Evolutionary conservation across 2,329 filamentous ascomycete species (phyloP).

Genomic region (Metarhizium humberi): DNA sequence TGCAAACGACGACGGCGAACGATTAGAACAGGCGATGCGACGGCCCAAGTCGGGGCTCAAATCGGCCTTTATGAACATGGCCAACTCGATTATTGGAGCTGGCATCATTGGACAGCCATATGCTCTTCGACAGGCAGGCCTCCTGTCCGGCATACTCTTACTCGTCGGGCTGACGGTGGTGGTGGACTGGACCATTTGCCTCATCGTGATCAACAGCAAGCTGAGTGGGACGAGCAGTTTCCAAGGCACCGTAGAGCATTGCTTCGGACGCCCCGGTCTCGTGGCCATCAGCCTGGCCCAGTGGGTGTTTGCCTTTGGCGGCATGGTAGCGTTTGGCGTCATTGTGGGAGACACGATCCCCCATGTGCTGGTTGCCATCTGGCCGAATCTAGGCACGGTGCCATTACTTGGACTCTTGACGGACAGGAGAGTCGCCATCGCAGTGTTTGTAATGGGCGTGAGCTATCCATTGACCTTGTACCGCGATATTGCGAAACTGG

Average conservation of each 20-base stretch:
- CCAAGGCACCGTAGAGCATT: slow-evolving; percentile 91
- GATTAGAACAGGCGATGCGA: slow-evolving; percentile 43
- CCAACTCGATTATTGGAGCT: slow-evolving; percentile 88
- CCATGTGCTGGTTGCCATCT: slow-evolving; percentile 74
- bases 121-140: slow-evolving; percentile 85
- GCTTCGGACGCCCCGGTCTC: slow-evolving; percentile 80
- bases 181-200: slow-evolving; percentile 93
- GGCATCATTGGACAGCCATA: slow-evolving; percentile 82
- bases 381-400: slow-evolving; percentile 62
- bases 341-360: slow-evolving; percentile 96
- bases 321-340: slow-evolving; percentile 97
- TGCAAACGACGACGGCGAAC: slow-evolving; percentile 27
- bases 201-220: slow-evolving; percentile 97
- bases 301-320: slow-evolving; percentile 97
- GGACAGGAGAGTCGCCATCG: slow-evolving; percentile 73
- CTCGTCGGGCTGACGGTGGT: slow-evolving; percentile 71
- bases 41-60: slow-evolving; percentile 78
- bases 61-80: slow-evolving; percentile 99
- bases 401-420: slow-evolving; percentile 76
- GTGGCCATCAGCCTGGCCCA: slow-evolving; percentile 85
- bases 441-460: slow-evolving; percentile 75
- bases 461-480: slow-evolving; percentile 91
- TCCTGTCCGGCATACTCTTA: slow-evolving; percentile 69
- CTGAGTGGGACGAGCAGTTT: slow-evolving; percentile 89
- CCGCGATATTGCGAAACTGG: slow-evolving; percentile 94